phyloP scores from a whole-genome alignment of 495 filamentous ascomycete genomes.

The Penicillium flavigenum region DNA sequence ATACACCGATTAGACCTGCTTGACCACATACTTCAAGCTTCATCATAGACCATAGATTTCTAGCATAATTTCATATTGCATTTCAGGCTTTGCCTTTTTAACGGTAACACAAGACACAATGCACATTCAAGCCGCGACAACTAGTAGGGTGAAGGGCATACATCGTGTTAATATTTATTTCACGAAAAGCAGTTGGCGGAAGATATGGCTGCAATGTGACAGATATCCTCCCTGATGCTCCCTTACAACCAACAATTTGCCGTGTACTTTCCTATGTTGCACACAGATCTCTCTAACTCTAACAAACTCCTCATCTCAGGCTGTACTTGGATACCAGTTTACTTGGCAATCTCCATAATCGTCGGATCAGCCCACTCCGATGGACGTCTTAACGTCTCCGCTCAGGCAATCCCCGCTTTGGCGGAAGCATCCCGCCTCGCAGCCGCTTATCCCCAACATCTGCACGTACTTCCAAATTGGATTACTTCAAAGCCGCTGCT shows the following conservation, averaged over 20 bases:
- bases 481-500: not conserved
- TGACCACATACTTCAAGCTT: not conserved
- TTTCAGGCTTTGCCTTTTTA: not conserved
- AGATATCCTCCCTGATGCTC: too few relatives aligned
- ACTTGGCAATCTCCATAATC: not conserved
- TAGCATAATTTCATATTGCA: not conserved
- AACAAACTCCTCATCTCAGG: not conserved
- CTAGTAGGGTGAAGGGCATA: too few relatives aligned
- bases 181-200: too few relatives aligned
- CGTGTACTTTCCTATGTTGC: too few relatives aligned
- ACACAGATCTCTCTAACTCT: too few relatives aligned
- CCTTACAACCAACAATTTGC: too few relatives aligned
- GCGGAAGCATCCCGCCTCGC: slow-evolving; percentile 3
- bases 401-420: not conserved
- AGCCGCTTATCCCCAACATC: not conserved
- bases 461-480: not conserved
- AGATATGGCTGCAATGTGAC: too few relatives aligned
- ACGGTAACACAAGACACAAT: too few relatives aligned
- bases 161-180: too few relatives aligned
- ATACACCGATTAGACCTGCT: not conserved
- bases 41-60: not conserved
- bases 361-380: not conserved
- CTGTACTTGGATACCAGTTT: not conserved
- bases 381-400: not conserved
- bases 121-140: too few relatives aligned